Base-by-base conservation (phyloP, 306 rosid species). In the Lagenaria siceraria region DNA sequence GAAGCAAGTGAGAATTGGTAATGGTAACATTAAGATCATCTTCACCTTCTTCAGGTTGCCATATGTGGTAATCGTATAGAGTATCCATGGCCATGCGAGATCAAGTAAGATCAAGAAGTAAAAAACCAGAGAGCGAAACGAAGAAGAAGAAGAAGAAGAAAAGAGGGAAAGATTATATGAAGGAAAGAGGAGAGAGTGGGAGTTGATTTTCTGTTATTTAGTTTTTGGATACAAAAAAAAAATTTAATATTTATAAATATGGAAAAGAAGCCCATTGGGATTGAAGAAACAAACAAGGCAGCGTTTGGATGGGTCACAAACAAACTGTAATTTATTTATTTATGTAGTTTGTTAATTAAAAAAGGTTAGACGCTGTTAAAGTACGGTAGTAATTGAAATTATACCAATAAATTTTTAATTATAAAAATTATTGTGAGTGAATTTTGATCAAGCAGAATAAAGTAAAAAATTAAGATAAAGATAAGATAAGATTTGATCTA, bases 41-140 rank as follows among this genome's bases (percentile, higher is more conserved):
- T 77, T 81, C 77, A 2, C 38, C 53, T 15, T 49, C 76, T 46
- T 43, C 24, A 43, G 76, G 76, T 36, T 38, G 81, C 61, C 31
- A 51, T 61, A 77, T 62, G 7, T 71, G 54, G 84, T 71, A 72
- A 8, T 72, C 75, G 81, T 77, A 81, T 46, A 81, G 78, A 36
- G 84, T 77, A 29, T 72, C 84, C 81, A 80, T 70, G 43, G 46
- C 63, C 69, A 78, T 75, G 27, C 36, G 71, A 58, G 64, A 19
- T 17, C 33, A 46, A 73, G 52, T 48, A 74, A 82, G 72, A 33
- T 81, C 82, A 68, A 40, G 18, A 5, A 81, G 14, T 31, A 7
- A 46, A 25, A 53, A 79, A 58, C 51, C 78, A 29, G 49, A 64
- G 56, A 46, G 58, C 24, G 24, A 29, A 25, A 9, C 17, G 36